phyloP scores from a whole-genome alignment of 352 stramenopile genomes.

The Phytopythium mirpurense region DNA sequence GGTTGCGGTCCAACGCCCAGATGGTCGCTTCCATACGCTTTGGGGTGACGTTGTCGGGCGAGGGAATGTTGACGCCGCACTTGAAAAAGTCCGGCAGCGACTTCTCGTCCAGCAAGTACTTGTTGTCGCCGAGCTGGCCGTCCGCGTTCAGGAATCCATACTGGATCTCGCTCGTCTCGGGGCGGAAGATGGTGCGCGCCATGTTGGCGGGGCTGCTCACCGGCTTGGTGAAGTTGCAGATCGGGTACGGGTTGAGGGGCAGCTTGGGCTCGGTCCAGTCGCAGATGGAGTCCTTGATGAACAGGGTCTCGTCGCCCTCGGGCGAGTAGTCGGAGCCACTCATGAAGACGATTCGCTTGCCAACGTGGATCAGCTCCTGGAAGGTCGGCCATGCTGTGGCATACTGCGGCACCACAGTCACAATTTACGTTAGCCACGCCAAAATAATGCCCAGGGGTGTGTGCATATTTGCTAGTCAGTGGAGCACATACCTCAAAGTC shows the following conservation, averaged over 20 bases:
- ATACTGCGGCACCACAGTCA: conserved; percentile 21
- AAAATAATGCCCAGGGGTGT: too few relatives aligned
- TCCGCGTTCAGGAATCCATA: conserved; percentile 79
- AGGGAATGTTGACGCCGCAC: conserved; percentile 76
- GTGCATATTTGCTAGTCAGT: too few relatives aligned
- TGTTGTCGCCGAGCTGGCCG: conserved; percentile 61
- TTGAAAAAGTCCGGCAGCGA: conserved; percentile 54
- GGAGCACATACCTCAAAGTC: conserved; percentile 40
- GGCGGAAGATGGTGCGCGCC: conserved; percentile 64
- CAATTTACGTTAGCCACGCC: conserved; percentile 2
- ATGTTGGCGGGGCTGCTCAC: conserved; percentile 36
- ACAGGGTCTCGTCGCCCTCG: conserved; percentile 60
- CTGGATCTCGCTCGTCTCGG: conserved; percentile 81
- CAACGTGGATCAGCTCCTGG: conserved; percentile 45
- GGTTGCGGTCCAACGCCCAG: conserved; percentile 38
- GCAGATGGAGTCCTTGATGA: conserved; percentile 70
- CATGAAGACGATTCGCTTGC: conserved; percentile 78
- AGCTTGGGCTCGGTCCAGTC: conserved; percentile 70
- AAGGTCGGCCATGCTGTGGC: conserved; percentile 53
- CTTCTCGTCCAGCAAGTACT: conserved; percentile 61
- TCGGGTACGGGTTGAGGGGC: conserved; percentile 55
- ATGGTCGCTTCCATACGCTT: conserved; percentile 76
- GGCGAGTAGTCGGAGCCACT: conserved; percentile 68
- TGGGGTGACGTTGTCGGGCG: conserved; percentile 78
- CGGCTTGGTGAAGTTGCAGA: conserved; percentile 43